phyloP scores from a whole-genome alignment of 345 rosid genomes.

The Eucalyptus regnans region DNA sequence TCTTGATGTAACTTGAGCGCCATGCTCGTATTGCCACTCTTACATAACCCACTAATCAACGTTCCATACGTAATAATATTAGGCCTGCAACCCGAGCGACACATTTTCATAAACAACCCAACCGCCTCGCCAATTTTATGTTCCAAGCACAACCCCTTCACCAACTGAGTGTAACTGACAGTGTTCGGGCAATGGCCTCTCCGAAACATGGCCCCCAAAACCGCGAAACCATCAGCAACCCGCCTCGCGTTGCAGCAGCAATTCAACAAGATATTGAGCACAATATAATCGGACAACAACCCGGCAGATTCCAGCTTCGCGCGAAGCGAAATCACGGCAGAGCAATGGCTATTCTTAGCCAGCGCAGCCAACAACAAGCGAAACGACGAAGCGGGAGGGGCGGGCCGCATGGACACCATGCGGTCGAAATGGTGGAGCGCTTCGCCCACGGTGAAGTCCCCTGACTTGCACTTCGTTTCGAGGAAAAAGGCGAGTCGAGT shows the following conservation, averaged over 20 bases:
- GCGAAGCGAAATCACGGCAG: not conserved
- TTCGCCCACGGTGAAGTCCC: slow-evolving; percentile 5
- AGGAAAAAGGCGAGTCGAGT: not conserved
- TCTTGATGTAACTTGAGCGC: slow-evolving; percentile 9
- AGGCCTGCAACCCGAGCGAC: not conserved
- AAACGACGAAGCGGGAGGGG: not conserved
- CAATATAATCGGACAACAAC: slow-evolving; percentile 2
- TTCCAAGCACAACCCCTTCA: slow-evolving; percentile 17
- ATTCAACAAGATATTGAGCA: slow-evolving; percentile 14
- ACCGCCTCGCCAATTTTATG: slow-evolving; percentile 1
- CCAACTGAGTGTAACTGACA: slow-evolving; percentile 7
- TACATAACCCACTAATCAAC: slow-evolving; percentile 9
- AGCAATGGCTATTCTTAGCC: slow-evolving; percentile 4
- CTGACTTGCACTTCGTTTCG: not conserved
- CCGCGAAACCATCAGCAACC: slow-evolving; percentile 5
- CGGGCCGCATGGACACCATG: slow-evolving; percentile 1
- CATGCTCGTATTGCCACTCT: slow-evolving; percentile 2
- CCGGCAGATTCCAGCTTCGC: not conserved
- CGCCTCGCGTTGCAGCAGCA: slow-evolving; percentile 3
- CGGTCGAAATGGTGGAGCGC: slow-evolving; percentile 11
- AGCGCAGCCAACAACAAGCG: not conserved
- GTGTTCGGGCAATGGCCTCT: slow-evolving; percentile 3
- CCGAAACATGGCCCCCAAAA: slow-evolving; percentile 12
- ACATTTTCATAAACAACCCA: slow-evolving; percentile 6
- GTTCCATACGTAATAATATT: slow-evolving; percentile 1